Base-by-base conservation (phyloP, 805 yeast genomes). In the Candida bentonensis region DNA sequence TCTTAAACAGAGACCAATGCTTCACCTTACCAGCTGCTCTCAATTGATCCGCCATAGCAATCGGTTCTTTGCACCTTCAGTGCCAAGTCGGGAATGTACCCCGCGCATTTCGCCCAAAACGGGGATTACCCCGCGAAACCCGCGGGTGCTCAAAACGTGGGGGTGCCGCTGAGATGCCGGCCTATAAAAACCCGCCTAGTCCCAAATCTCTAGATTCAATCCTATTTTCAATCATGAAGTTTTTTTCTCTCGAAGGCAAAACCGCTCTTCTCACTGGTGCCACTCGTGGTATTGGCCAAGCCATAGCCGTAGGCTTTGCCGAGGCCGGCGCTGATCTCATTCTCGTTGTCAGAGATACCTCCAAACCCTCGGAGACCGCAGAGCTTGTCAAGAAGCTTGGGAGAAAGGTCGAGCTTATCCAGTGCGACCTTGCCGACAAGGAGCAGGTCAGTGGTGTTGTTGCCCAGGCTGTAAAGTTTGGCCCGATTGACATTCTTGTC, bases 261-360 rank as follows among this genome's bases (percentile, higher is more conserved):
- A 62, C 59, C 3, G 69, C 70, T 11, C 50, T 69, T n/a, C 56
- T 73, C 23, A 69, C 79, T 13, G 81, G 81, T 15, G 78, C 73
- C 15, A 70, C 78, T 17, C 67, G 74, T 21, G 81, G 81, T 3
- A 75, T 76, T 48, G 81, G 80, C 2, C 66, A 66, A 22, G 70
- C 69, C 36, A 69, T 74, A 43, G 76, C 75, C 21, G 55, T 62
- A 23, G 79, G 72, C 13, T 59, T 73, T 22, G 79, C 77, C 1
- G 67, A 68, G 43, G 74, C 76, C 22, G 75, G 75, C 11, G 66
- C 72, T 5, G 56, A 59, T 27, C 51, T 69, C 50, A 61, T 59
- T n/a, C 52, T 72, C 17, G 61, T 67, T 26, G 71, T 70, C 48
- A 55, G 68, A n/a, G 49, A 58, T 17, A 50, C 58, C 3, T 52